phyloP scores from a whole-genome alignment of 192 early-diverging fungal species.

The Kappamyces sp. region DNA sequence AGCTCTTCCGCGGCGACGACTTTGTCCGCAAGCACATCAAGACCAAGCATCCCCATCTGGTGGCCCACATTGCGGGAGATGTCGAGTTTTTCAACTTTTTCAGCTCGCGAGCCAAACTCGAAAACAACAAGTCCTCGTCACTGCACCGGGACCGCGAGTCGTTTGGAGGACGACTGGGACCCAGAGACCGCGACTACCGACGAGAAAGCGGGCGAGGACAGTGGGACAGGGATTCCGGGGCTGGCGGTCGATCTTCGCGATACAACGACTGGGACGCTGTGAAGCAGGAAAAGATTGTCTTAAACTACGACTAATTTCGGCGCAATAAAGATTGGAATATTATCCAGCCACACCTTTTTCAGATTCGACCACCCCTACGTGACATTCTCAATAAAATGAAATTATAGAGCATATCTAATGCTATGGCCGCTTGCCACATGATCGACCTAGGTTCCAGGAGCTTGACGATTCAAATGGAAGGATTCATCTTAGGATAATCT shows the following conservation, averaged over 20 bases:
- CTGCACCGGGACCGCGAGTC: neutral
- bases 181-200: constrained; percentile 15
- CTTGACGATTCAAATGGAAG: too few relatives aligned
- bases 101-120: constrained; percentile 26
- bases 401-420: neutral
- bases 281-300: constrained; percentile 15
- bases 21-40: constrained; percentile 93
- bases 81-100: constrained; percentile 83
- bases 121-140: constrained; percentile 64
- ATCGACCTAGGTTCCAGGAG: neutral
- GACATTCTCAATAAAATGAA: neutral
- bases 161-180: constrained; percentile 38
- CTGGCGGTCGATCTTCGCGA: constrained; percentile 16
- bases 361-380: neutral
- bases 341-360: neutral
- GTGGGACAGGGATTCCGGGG: constrained; percentile 4
- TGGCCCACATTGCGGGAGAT: constrained; percentile 59
- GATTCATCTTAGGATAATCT: too few relatives aligned
- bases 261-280: constrained; percentile 28
- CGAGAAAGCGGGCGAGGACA: constrained; percentile 10
- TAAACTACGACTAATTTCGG: constrained; percentile 19
- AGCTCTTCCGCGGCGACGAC: constrained; percentile 89
- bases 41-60: constrained; percentile 76
- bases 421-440: neutral
- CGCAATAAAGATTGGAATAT: constrained; percentile 4